A percentile compares a stretch with the other conserved stretches of the same genome.
These are phyloP conservation scores for Fusarium cicatricum DNA, from an alignment of 2,329 filamentous ascomycete genomes.

Conservation along the genomic window DNA sequence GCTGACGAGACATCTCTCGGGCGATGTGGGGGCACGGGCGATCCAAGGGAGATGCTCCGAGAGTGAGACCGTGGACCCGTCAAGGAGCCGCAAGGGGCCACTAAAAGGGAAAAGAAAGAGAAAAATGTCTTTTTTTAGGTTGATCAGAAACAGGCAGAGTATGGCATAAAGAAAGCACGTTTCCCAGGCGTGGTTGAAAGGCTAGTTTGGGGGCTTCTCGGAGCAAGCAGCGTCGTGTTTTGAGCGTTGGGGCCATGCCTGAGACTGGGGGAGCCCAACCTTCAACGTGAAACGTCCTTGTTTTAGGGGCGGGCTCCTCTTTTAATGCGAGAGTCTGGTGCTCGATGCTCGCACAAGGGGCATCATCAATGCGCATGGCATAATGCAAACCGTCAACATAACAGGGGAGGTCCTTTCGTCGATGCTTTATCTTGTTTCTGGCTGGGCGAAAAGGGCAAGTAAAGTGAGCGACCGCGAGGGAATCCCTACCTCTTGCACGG, in stretches of 20 bases:
- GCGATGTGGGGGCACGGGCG: conserved; percentile 36
- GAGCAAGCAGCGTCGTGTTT: conserved; percentile 33
- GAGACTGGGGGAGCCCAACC: conserved; percentile 35
- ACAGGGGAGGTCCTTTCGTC: conserved; percentile 4
- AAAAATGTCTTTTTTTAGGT: conserved; percentile 32
- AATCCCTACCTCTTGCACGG: conserved; percentile 6
- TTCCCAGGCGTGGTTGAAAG: neutral
- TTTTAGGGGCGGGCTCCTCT: conserved; percentile 25
- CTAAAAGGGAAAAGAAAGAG: conserved; percentile 11
- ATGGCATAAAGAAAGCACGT: conserved; percentile 21
- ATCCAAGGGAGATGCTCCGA: conserved; percentile 37
- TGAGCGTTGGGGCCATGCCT: conserved; percentile 28
- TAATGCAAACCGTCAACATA: conserved; percentile 16
- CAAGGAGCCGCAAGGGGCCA: conserved; percentile 20
- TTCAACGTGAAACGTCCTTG: conserved; percentile 38
- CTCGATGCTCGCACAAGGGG: conserved; percentile 2
- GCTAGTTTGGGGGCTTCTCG: conserved; percentile 7
- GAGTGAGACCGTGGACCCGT: conserved; percentile 37
- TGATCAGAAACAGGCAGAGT: conserved; percentile 16
- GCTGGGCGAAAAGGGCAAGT: neutral
- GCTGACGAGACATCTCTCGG: conserved; percentile 36
- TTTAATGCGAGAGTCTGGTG: conserved; percentile 30
- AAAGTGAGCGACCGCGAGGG: conserved; percentile 8
- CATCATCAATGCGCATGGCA: conserved; percentile 4
- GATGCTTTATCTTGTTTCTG: neutral